Base-by-base conservation (phyloP, 2,329 filamentous ascomycete species). In the Escovopsis sp. region DNA sequence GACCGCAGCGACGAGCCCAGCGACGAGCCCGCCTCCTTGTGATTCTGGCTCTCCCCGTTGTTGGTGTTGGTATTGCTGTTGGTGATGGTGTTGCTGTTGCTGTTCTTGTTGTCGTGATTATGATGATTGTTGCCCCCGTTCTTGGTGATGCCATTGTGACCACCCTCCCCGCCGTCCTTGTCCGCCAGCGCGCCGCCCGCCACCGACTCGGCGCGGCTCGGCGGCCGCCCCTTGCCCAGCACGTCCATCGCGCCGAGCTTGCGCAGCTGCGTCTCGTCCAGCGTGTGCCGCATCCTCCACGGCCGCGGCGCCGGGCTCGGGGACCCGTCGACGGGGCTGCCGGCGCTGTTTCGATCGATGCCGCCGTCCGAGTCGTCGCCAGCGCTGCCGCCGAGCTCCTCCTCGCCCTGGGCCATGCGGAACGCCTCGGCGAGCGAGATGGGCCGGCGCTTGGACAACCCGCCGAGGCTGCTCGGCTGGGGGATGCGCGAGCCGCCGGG, bases 221-320 rank as follows among this genome's bases (percentile, higher is more conserved):
- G 14, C 38, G 20, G 48, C n/a, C 52, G 48, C 16, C 45, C 50
- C 43, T 55, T 57, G 30, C 47, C 57, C 7, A 62, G 44, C 14
- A 56, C 55, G 35, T 59, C 57, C 3, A 53, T 51, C 7, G 48
- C 52, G 12, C 58, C 41, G 13, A 50, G 40, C 43, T 51, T 51
- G 30, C 58, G 54, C 46, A 55, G 46, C 31, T 52, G 54, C 27
- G 44, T 48, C 33, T 64, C 57, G 14, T 60, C 57, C 0, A 54
- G 51, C 1, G 54, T 57, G 37, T 50, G 52, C 30, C 53, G 55
- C 14, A 55, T 51, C 11, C 64, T 62, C 62, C 66, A 67, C 7
- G 58, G 51, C 29, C 70, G 58, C 2, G 70, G 70, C 1, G 70
- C 70, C 1, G 70, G 70, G 42, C 70, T 73, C 1, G 70, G 70